A percentile compares a stretch with the other conserved stretches of the same genome.
Evolutionary conservation across 352 stramenopile species (phyloP).

Genomic region (Globisporangium spiculum): DNA sequence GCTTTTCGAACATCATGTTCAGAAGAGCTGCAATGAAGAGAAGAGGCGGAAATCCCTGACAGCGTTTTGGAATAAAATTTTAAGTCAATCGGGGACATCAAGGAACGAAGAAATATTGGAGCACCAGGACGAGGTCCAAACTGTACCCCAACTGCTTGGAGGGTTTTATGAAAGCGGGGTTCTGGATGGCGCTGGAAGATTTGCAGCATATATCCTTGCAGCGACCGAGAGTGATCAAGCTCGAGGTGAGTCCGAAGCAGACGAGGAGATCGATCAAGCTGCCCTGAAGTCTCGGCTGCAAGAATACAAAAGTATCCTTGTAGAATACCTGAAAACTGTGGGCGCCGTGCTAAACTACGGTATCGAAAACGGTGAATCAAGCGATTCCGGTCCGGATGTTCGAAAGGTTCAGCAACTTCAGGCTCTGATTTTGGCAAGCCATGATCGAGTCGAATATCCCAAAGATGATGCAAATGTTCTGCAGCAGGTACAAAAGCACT

Average conservation of each 20-base stretch:
- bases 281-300: slow-evolving; percentile 6
- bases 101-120: slow-evolving; percentile 15
- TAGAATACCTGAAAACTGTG: slow-evolving; percentile 21
- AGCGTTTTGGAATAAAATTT: slow-evolving; percentile 10
- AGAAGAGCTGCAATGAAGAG: slow-evolving; percentile 16
- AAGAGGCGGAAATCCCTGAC: slow-evolving; percentile 3
- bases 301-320: slow-evolving; percentile 18
- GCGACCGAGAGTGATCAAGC: slow-evolving; percentile 10
- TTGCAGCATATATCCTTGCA: slow-evolving; percentile 16
- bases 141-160: slow-evolving; percentile 8
- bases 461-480: slow-evolving; percentile 7
- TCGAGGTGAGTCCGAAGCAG: slow-evolving; percentile 8
- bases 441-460: slow-evolving; percentile 10
- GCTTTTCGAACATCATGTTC: slow-evolving; percentile 18
- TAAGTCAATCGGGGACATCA: background rate
- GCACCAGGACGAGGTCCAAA: slow-evolving; percentile 9
- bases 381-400: background rate
- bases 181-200: slow-evolving; percentile 14
- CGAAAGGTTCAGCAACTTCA: slow-evolving; percentile 19
- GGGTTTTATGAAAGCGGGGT: slow-evolving; percentile 9
- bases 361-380: slow-evolving; percentile 4
- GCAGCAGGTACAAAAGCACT: slow-evolving; percentile 13
- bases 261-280: background rate
- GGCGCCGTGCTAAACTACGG: slow-evolving; percentile 10
- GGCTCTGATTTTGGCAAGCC: slow-evolving; percentile 16